Evolutionary conservation across 1,284 basidiomycete species (phyloP), one percentile per base, ranked within the genome.

Genomic region (Cystobasidium slooffiae): DNA sequence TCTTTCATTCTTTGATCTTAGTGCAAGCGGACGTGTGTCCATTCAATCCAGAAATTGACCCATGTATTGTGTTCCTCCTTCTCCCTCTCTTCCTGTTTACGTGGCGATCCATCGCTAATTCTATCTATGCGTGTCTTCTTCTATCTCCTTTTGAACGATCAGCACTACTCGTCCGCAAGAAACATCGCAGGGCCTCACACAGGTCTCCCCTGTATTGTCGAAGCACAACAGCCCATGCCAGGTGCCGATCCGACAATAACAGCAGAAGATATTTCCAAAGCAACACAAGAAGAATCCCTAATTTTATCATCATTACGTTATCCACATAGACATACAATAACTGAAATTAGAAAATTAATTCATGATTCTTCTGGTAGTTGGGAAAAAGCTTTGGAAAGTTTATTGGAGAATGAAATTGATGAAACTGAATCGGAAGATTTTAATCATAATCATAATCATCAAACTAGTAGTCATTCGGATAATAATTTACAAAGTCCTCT

Each of bases 131-230:
- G 7, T 12, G 43, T n/a, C 49, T 67, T 22, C 31, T 53, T 18
- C 24, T 31, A 18, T 51, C 12, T 39, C 22, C 18, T 3, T 43
- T 52, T 64, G 80, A 91, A 93, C 79, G 94, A 91, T 92, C 92
- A 95, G 80, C 93, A 95, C 81, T 95, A 94, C 81, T 93, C 91
- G n/a, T 92, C 91, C 22, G 90, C 95, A 67, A 90, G 93, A 51
- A 94, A 91, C 81, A 83, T 93, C 44, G 86, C 86, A n/a, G 93
- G 93, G 2, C 93, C 93, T 0, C 92, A 94, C 79, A 84, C 87
- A 0, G 93, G 92, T 6, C 83, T 90, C 5, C 93, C 93, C 3
- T 84, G 85, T 69, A 88, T 94, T 12, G 82, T 84, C 59, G 91
- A 93, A 81, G 74, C 39, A 18, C 56, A 65, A 24, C 68, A 47